Conservation (phyloP, 169 alveolate species). For the Eimeria maxima region DNA sequence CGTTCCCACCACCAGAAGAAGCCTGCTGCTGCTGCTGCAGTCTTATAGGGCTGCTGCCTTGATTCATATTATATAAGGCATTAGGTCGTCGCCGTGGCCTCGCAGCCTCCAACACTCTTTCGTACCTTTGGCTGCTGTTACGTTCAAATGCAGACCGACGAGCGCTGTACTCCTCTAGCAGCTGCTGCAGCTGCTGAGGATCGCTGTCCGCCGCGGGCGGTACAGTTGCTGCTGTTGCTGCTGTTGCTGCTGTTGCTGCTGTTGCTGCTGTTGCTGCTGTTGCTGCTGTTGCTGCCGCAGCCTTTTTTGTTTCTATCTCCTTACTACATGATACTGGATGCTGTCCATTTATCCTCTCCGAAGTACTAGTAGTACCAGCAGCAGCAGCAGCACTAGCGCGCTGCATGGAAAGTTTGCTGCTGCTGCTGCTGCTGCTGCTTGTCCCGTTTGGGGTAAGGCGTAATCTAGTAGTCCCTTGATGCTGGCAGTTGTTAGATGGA, state of each 20-base stretch:
- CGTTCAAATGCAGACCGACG: slow-evolving; percentile 50
- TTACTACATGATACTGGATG: background rate
- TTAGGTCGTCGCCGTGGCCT: background rate
- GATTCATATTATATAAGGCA: background rate
- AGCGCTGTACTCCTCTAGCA: background rate
- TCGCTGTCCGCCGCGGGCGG: background rate
- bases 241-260: background rate
- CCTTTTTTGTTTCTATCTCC: background rate
- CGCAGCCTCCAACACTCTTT: slow-evolving; percentile 1
- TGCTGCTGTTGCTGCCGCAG: background rate
- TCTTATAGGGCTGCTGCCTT: background rate
- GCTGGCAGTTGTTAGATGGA: background rate
- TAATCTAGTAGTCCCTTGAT: background rate
- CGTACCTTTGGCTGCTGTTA: slow-evolving; percentile 48
- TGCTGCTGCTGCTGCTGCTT: background rate
- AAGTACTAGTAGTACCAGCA: background rate
- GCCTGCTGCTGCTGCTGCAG: slow-evolving; percentile 42
- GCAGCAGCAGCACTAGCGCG: background rate
- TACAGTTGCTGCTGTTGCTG: background rate
- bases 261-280: background rate
- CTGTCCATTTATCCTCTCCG: background rate
- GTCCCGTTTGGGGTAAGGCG: background rate
- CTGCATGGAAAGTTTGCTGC: background rate
- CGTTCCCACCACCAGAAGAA: no score
- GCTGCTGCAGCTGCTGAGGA: slow-evolving; percentile 36